Evolutionary conservation across 164 flowering plant genomes (phyloP).

Genomic region (Houttuynia cordata): DNA sequence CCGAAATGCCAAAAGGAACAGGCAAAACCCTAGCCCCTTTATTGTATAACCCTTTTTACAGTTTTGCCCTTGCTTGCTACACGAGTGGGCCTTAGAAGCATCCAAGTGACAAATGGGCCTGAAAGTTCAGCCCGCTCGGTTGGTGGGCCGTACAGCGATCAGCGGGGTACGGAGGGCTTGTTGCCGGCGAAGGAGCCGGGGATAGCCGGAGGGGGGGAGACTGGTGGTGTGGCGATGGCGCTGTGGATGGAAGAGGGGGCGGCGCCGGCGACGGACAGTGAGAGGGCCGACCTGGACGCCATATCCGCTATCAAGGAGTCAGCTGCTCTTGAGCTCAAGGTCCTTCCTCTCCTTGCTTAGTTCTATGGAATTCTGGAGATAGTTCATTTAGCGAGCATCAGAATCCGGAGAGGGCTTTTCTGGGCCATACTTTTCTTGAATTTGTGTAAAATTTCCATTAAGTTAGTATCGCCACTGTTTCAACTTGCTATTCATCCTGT

Average conservation of each 20-base stretch:
- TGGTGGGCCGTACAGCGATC: too few species aligned
- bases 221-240: constrained; percentile 28
- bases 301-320: constrained; percentile 76
- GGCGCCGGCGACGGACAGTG: constrained; percentile 52
- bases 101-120: too few species aligned
- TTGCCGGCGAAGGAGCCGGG: not conserved
- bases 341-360: constrained; percentile 6
- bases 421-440: not conserved
- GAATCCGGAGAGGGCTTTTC: not conserved
- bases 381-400: not conserved
- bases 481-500: not conserved
- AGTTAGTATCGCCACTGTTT: not conserved
- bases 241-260: constrained; percentile 63
- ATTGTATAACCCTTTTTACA: too few species aligned
- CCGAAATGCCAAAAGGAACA: too few species aligned
- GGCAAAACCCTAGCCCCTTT: too few species aligned
- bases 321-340: constrained; percentile 82
- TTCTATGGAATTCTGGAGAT: not conserved
- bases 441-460: not conserved
- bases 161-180: too few species aligned
- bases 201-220: too few species aligned
- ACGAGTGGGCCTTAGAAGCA: too few species aligned
- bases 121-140: too few species aligned
- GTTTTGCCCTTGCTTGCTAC: too few species aligned
- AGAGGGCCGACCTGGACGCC: constrained; percentile 68